Evolutionary conservation across 768 basidiomycete species (phyloP).

Genomic region (Psilocybe azurescens): DNA sequence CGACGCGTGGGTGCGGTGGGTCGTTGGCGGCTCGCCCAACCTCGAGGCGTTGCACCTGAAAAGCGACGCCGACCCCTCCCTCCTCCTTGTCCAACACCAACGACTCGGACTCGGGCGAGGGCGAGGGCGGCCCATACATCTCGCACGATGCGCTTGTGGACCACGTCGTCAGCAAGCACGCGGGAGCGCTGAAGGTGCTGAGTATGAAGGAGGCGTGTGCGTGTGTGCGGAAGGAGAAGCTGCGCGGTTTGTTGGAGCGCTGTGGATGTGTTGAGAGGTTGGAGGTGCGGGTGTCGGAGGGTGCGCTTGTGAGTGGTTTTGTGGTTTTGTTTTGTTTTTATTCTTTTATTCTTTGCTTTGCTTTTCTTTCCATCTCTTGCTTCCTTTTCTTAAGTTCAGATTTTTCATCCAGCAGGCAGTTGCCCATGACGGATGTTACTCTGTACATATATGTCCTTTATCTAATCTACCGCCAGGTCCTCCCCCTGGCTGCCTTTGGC

Average conservation of each 20-base stretch:
- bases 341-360: too few relatives aligned
- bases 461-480: too few relatives aligned
- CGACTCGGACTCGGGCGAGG: constrained; percentile 11
- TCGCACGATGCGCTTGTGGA: constrained; percentile 42
- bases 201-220: constrained; percentile 34
- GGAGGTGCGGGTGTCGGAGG: constrained; percentile 31
- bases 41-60: constrained; percentile 38
- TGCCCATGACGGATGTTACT: too few relatives aligned
- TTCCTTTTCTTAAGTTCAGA: not conserved
- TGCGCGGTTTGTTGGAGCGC: constrained; percentile 32
- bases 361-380: not conserved
- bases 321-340: too few relatives aligned
- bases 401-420: too few relatives aligned
- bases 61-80: constrained; percentile 24
- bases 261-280: constrained; percentile 45
- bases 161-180: constrained; percentile 42
- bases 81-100: too few relatives aligned
- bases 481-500: too few relatives aligned
- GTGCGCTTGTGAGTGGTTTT: constrained; percentile 36
- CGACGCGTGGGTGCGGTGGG: constrained; percentile 46
- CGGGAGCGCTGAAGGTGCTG: constrained; percentile 35
- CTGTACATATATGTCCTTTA: too few relatives aligned
- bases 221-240: constrained; percentile 34
- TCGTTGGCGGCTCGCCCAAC: constrained; percentile 35
- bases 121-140: not conserved